A percentile compares a stretch with the other conserved stretches of the same genome.
These are phyloP conservation scores for Phytophthora pistaciae DNA, from an alignment of 352 stramenopile species.

Conservation along the genomic window DNA sequence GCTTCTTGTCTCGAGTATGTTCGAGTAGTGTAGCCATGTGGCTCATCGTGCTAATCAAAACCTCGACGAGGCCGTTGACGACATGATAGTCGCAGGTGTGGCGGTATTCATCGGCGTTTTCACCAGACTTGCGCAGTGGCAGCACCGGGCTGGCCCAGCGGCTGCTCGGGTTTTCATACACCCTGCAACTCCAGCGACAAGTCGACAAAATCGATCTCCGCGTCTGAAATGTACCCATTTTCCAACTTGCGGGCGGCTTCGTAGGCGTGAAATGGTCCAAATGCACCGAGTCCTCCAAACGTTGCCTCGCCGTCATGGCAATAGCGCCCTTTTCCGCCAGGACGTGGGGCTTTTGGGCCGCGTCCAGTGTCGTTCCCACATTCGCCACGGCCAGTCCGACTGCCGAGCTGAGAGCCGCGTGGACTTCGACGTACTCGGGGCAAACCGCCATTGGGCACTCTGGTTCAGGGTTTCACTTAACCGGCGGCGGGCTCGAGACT, in stretches of 20 bases:
- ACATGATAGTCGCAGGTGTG: too few relatives aligned
- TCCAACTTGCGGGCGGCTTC: conserved; percentile 35
- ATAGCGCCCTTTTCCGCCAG: conserved; percentile 36
- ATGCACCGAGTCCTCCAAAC: conserved; percentile 76
- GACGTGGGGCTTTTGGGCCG: conserved; percentile 60
- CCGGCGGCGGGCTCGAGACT: conserved; percentile 62
- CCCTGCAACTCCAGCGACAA: conserved; percentile 82
- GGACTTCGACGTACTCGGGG: conserved; percentile 60
- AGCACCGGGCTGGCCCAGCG: too few relatives aligned
- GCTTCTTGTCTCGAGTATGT: too few relatives aligned
- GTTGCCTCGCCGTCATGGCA: conserved; percentile 58
- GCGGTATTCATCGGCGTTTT: too few relatives aligned
- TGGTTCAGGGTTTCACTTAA: conserved; percentile 40
- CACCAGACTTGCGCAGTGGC: too few relatives aligned
- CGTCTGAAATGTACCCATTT: conserved; percentile 11
- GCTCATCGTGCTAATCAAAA: too few relatives aligned
- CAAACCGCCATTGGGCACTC: conserved; percentile 52
- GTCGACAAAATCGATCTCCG: conserved; percentile 36
- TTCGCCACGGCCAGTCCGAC: conserved; percentile 66
- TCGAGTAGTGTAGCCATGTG: too few relatives aligned
- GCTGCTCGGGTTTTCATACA: too few relatives aligned
- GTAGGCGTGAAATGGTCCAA: conserved; percentile 86
- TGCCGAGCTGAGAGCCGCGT: conserved; percentile 62
- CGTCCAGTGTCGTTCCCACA: conserved; percentile 67
- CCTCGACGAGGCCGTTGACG: too few relatives aligned